phyloP scores from a whole-genome alignment of 129 eudicot species.

The Calendula officinalis region DNA sequence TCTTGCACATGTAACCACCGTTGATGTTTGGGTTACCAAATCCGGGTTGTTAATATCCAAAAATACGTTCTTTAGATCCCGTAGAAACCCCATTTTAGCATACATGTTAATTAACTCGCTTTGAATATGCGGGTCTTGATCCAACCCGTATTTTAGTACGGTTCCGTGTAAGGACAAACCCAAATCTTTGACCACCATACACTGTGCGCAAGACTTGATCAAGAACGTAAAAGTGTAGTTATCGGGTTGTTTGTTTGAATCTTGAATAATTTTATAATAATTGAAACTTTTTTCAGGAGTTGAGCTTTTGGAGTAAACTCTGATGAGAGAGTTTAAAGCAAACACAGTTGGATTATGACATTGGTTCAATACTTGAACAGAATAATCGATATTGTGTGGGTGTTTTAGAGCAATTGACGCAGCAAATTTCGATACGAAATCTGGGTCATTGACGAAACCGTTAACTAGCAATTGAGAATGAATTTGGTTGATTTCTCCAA shows the following conservation, averaged over 20 bases:
- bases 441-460: conserved; percentile 25
- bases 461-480: conserved; percentile 38
- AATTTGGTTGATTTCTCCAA: conserved; percentile 36
- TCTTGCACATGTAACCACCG: conserved; percentile 40
- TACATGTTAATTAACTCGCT: conserved; percentile 39
- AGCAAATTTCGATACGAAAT: conserved; percentile 32
- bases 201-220: conserved; percentile 32
- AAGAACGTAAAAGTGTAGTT: conserved; percentile 42
- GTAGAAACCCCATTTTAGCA: conserved; percentile 32
- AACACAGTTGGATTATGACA: conserved; percentile 31
- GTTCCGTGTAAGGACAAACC: conserved; percentile 30
- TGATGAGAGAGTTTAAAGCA: conserved; percentile 39
- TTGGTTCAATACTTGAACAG: conserved; percentile 30
- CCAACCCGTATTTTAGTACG: conserved; percentile 33
- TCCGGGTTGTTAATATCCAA: conserved; percentile 21
- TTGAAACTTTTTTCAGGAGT: conserved; percentile 33
- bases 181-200: conserved; percentile 6
- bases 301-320: conserved; percentile 34
- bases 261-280: conserved; percentile 20
- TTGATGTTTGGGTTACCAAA: conserved; percentile 40
- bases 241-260: conserved; percentile 28
- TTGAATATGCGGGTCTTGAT: conserved; percentile 36
- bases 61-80: conserved; percentile 21
- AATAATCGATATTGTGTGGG: conserved; percentile 29
- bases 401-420: conserved; percentile 47